Conservation (phyloP, 2,329 filamentous ascomycete species). For the Alternaria viburni region DNA sequence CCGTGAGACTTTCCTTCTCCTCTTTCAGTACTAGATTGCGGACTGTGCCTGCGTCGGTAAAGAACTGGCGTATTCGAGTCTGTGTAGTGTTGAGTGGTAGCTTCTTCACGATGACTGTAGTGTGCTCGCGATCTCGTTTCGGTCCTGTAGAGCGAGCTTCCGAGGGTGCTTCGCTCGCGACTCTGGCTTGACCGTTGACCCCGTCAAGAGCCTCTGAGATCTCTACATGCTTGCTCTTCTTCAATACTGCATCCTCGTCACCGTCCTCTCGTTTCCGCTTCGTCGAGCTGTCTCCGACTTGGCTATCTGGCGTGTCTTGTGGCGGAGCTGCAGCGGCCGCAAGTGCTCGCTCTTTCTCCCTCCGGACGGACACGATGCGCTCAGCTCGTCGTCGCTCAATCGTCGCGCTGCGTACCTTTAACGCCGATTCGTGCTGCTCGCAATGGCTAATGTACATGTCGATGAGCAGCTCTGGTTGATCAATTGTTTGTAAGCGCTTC, state of each 20-base stretch:
- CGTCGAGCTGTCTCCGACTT: constrained; percentile 53
- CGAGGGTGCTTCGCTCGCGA: constrained; percentile 45
- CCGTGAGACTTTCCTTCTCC: constrained; percentile 68
- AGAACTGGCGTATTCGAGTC: constrained; percentile 83
- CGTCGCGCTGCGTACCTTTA: constrained; percentile 74
- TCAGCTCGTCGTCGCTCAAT: constrained; percentile 73
- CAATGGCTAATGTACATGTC: constrained; percentile 80
- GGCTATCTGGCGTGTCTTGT: constrained; percentile 22
- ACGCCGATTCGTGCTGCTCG: constrained; percentile 85
- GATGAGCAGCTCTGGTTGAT: constrained; percentile 78
- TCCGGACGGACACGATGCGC: constrained; percentile 57
- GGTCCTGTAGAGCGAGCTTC: constrained; percentile 44
- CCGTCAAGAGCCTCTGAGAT: constrained; percentile 14
- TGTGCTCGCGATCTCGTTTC: constrained; percentile 89
- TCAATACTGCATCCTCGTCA: constrained; percentile 63
- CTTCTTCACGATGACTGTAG: constrained; percentile 80
- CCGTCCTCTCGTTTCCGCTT: constrained; percentile 76
- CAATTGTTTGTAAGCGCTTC: constrained; percentile 64
- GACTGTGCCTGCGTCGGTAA: constrained; percentile 86
- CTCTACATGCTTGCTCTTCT: constrained; percentile 67
- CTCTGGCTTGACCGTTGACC: constrained; percentile 23
- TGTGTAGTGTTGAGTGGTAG: constrained; percentile 74
- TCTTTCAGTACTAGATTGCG: constrained; percentile 74
- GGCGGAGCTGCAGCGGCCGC: constrained; percentile 54
- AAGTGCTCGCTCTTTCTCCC: constrained; percentile 68